Percentiles rank a stretch among this genome's conserved stretches.
phyloP scores from a whole-genome alignment of 106 monocot species.

The Chionographis japonica region DNA sequence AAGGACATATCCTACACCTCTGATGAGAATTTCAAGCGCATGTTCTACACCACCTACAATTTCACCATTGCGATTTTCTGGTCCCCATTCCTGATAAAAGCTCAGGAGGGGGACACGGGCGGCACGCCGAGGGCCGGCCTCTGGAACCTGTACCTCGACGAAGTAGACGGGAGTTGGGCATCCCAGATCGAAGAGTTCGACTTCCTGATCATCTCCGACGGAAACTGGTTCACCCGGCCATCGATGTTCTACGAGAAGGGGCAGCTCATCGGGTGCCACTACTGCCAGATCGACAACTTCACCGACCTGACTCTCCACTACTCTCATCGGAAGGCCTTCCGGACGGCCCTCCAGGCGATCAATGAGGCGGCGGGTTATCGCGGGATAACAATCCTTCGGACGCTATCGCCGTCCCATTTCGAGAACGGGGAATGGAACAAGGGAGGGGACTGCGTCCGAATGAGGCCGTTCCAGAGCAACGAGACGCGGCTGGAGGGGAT shows the following conservation, averaged over 20 bases:
- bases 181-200: conserved; percentile 15
- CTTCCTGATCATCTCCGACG: conserved; percentile 39
- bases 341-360: conserved; percentile 32
- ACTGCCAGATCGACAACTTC: conserved; percentile 9
- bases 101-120: conserved; percentile 6
- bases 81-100: conserved; percentile 48
- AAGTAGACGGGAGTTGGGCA: conserved; percentile 28
- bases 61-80: conserved; percentile 53
- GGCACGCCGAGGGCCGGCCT: not conserved
- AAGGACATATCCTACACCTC: conserved; percentile 20
- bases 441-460: conserved; percentile 45
- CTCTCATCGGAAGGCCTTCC: conserved; percentile 31
- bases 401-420: conserved; percentile 43
- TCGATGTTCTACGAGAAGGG: conserved; percentile 25
- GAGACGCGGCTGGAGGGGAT: conserved; percentile 17
- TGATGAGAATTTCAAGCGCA: conserved; percentile 26
- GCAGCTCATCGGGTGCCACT: conserved; percentile 33
- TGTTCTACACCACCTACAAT: conserved; percentile 29
- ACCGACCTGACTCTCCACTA: conserved; percentile 20
- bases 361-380: not conserved
- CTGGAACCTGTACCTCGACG: conserved; percentile 44
- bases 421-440: conserved; percentile 47
- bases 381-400: conserved; percentile 24
- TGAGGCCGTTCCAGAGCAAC: conserved; percentile 22
- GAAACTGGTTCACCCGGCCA: conserved; percentile 62